phyloP scores from a whole-genome alignment of 2,329 filamentous ascomycete genomes.

The Fusarium sp. region DNA sequence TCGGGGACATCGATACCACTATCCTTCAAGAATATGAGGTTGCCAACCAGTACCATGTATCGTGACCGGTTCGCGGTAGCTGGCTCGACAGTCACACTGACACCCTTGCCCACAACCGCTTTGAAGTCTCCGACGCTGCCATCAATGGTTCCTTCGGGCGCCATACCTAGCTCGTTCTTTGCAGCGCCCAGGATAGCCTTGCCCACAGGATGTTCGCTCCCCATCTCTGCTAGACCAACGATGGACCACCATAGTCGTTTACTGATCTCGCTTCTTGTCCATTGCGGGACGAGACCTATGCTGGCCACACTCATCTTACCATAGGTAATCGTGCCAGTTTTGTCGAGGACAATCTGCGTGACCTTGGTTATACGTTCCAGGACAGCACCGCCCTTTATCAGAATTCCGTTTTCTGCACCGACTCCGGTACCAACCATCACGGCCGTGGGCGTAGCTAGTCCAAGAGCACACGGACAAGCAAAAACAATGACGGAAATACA shows the following conservation, averaged over 20 bases:
- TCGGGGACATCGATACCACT: slow-evolving; percentile 73
- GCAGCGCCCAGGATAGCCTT: slow-evolving; percentile 86
- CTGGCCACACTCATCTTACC: slow-evolving; percentile 93
- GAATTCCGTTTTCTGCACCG: slow-evolving; percentile 92
- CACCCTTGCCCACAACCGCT: slow-evolving; percentile 83
- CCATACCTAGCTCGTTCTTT: slow-evolving; percentile 73
- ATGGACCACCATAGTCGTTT: slow-evolving; percentile 90
- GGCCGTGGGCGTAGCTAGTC: slow-evolving; percentile 94
- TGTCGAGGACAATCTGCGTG: slow-evolving; percentile 90
- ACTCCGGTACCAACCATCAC: slow-evolving; percentile 99
- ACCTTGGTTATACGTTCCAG: slow-evolving; percentile 91
- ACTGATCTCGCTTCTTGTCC: slow-evolving; percentile 64
- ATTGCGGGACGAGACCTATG: slow-evolving; percentile 69
- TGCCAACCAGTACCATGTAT: slow-evolving; percentile 84
- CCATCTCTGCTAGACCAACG: slow-evolving; percentile 91
- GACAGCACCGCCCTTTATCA: slow-evolving; percentile 94
- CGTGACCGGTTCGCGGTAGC: slow-evolving; percentile 72
- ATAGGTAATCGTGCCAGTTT: slow-evolving; percentile 93
- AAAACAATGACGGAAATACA: slow-evolving; percentile 99
- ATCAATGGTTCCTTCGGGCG: slow-evolving; percentile 78
- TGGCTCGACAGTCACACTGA: slow-evolving; percentile 84
- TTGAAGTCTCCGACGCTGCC: slow-evolving; percentile 88
- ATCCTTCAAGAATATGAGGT: slow-evolving; percentile 77
- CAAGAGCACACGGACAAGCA: slow-evolving; percentile 94
- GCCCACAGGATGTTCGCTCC: slow-evolving; percentile 96